A percentile compares a stretch with the other conserved stretches of the same genome.
These are phyloP conservation scores for Puccinia triticina DNA, from an alignment of 1,284 basidiomycete genomes.

Conservation along the genomic window DNA sequence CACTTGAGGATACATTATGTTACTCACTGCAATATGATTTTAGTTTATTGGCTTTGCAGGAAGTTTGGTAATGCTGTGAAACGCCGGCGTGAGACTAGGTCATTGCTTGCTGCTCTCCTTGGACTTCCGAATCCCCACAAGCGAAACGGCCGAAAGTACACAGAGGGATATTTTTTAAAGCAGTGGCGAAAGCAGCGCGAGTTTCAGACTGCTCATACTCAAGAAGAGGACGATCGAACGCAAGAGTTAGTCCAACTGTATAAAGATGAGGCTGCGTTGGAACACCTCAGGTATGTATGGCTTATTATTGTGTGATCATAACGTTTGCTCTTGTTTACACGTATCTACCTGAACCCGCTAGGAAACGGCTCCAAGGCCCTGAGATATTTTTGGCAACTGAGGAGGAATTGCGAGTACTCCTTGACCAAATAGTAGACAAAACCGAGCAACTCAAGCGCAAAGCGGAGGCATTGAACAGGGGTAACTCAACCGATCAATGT, in stretches of 20 bases:
- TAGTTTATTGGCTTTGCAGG: background rate
- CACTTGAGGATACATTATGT: too few relatives aligned
- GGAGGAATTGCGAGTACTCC: background rate
- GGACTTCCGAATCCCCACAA: background rate
- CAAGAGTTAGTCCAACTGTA: background rate
- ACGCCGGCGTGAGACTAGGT: background rate
- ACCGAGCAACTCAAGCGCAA: background rate
- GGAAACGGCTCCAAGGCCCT: background rate
- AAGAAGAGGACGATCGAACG: background rate
- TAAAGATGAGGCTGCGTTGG: background rate
- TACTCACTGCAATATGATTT: too few relatives aligned
- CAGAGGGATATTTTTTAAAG: background rate
- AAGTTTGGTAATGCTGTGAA: background rate
- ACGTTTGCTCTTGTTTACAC: background rate
- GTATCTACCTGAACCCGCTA: too few relatives aligned
- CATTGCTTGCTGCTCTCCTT: background rate
- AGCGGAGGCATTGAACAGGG: background rate
- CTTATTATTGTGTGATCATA: background rate
- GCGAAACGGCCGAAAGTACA: background rate
- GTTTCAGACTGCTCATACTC: background rate
- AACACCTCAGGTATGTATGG: background rate
- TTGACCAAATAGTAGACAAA: background rate
- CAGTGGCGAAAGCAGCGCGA: background rate
- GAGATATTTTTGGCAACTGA: background rate
- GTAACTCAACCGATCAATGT: background rate